phyloP scores from a whole-genome alignment of 768 basidiomycete species.

The Mycena vulgaris region DNA sequence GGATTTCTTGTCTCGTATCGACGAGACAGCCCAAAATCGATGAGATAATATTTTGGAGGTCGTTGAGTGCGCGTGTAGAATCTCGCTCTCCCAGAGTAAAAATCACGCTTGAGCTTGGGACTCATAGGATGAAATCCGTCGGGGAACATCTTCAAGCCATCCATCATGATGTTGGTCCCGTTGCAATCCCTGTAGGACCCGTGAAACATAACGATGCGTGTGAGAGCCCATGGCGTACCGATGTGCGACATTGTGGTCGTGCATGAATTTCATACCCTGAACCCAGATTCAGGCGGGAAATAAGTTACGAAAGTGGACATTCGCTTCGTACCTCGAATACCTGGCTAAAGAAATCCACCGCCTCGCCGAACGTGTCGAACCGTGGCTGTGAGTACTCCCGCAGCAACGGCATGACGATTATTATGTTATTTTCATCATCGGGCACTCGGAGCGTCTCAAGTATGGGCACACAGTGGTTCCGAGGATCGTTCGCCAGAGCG shows the following conservation, averaged over 20 bases:
- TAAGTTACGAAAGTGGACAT: too few species aligned
- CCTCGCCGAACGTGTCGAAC: slow-evolving; percentile 55
- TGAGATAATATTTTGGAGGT: slow-evolving; percentile 9
- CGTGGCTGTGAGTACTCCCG: slow-evolving; percentile 42
- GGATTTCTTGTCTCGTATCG: background rate
- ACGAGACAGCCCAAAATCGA: slow-evolving; percentile 11
- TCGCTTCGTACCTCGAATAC: slow-evolving; percentile 51
- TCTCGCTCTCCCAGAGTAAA: background rate
- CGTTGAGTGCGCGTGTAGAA: slow-evolving; percentile 2
- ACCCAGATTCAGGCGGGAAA: too few species aligned
- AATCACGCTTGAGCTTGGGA: background rate
- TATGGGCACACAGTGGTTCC: slow-evolving; percentile 55
- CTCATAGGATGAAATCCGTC: background rate
- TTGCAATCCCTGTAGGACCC: background rate
- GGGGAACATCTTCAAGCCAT: background rate
- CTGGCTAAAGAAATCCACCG: slow-evolving; percentile 50
- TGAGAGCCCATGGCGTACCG: slow-evolving; percentile 9
- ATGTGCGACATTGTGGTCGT: too few species aligned
- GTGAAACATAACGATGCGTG: background rate
- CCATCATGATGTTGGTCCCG: background rate
- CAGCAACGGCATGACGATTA: slow-evolving; percentile 51
- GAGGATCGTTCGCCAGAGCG: slow-evolving; percentile 34
- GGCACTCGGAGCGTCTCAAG: slow-evolving; percentile 41
- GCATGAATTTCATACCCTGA: too few species aligned
- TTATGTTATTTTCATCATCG: slow-evolving; percentile 33